These are phyloP conservation scores for Eutrema heterophyllum DNA, from an alignment of 345 rosid species.

Conservation along the genomic window DNA sequence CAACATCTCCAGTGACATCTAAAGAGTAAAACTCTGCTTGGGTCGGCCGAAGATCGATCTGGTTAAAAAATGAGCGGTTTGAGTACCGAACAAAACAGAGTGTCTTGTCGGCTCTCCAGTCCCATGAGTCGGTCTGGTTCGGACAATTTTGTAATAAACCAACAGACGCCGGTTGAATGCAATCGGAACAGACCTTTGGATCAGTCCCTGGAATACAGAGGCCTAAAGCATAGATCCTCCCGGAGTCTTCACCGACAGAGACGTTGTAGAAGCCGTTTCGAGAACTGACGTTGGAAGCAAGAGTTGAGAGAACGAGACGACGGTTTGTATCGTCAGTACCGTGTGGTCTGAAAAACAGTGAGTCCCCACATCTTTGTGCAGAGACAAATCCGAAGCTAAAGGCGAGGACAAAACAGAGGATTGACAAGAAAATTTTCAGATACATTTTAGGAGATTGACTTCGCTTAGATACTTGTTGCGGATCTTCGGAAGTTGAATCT, in stretches of 20 bases:
- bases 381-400: no score
- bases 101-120: constrained; percentile 21
- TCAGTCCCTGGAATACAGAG: constrained; percentile 30
- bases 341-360: no score
- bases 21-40: no score
- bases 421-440: no score
- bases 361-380: no score
- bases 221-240: constrained; percentile 19
- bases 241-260: constrained; percentile 25
- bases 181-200: constrained; percentile 25
- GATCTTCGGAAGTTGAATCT: neutral
- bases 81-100: constrained; percentile 41
- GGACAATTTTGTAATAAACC: constrained; percentile 27
- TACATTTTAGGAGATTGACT: no score
- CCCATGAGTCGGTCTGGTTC: constrained; percentile 34
- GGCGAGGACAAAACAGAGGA: no score
- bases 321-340: no score
- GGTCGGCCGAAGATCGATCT: neutral
- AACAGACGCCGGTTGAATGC: constrained; percentile 17
- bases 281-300: no score
- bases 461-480: neutral
- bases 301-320: no score
- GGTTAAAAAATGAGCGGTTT: constrained; percentile 19
- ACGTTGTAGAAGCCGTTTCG: no score
- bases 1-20: neutral